A percentile compares a stretch with the other conserved stretches of the same genome.
phyloP scores from a whole-genome alignment of 148 eudicot genomes.

The Salicornia ramosissima region DNA sequence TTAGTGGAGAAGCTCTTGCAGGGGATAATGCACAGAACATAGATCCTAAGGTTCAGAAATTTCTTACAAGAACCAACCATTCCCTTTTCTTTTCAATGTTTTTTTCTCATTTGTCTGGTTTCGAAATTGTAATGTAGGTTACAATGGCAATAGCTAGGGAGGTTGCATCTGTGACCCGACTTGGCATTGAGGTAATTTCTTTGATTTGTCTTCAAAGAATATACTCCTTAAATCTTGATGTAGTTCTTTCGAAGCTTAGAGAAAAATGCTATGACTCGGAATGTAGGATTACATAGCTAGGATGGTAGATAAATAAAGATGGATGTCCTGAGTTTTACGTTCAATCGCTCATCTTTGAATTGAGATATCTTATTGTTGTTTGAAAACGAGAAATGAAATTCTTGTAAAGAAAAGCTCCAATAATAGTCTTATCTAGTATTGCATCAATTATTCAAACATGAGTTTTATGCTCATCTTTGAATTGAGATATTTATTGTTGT shows the following conservation, averaged over 20 bases:
- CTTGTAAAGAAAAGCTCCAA: no score
- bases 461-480: constrained; percentile 3
- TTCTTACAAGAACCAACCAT: neutral
- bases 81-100: neutral
- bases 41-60: constrained; percentile 72
- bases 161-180: constrained; percentile 90
- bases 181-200: constrained; percentile 78
- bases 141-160: constrained; percentile 96
- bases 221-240: neutral
- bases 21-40: constrained; percentile 87
- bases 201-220: neutral
- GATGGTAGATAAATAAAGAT: no score
- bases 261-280: no score
- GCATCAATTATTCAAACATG: no score
- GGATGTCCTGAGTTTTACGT: no score
- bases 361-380: no score
- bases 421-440: no score
- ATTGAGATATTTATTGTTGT: neutral
- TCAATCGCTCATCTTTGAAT: no score
- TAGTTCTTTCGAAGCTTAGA: neutral
- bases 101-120: constrained; percentile 7
- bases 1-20: constrained; percentile 97
- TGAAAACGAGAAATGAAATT: no score
- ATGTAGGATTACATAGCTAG: no score
- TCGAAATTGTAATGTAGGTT: constrained; percentile 40